Base-by-base conservation (phyloP, 257 asterid species). In the Plectranthus barbatus region DNA sequence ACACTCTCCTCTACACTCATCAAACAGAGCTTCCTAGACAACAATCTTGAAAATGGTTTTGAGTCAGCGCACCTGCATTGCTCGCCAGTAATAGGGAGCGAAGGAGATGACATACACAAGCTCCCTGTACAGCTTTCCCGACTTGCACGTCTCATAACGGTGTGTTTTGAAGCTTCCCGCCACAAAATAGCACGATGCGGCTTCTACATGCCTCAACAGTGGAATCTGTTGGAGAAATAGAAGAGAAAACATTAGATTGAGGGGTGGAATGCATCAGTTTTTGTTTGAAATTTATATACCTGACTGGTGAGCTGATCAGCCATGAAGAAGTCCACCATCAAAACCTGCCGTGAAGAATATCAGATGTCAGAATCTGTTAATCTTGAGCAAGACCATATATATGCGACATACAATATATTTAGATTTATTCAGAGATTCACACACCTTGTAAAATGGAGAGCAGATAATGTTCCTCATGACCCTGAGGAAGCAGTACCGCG, bases 291-390 rank as follows among this genome's bases (percentile, higher is more conserved):
- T 26, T 26, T 26, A 2, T 26, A 34, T 65, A 92, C 99, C 97
- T 92, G 97, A 70, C 99, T 93, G 5, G 99, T 93, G 0, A 93
- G 88, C 70, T 93, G 99, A 77, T 93, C 97, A 53, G 99, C 99
- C 99, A 93, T 93, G 88, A 93, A 90, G 75, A 93, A 87, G 33
- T 93, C 99, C 2, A 84, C 97, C 94, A 93, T 39, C 82, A 90
- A 56, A 53, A 92, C 96, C 95, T 88, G 81, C 40, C 18, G 0
- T 18, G 21, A 1, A 49, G 3, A 26, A 31, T 3, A 54, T 23
- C 2, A 73, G 18, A 66, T 24, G 41, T 18, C 7, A 62, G 45
- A 26, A 26, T 53, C 29, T 21, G 47, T 57, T 13, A 13, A 1
- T 34, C 52, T 34, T 23, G 26, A 50, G 26, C 52, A 36, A 4